Percentiles rank a stretch among this genome's conserved stretches.
Evolutionary conservation across 1,139 yeast genomes (phyloP).

Genomic region (Scheffersomyces quercinus): DNA sequence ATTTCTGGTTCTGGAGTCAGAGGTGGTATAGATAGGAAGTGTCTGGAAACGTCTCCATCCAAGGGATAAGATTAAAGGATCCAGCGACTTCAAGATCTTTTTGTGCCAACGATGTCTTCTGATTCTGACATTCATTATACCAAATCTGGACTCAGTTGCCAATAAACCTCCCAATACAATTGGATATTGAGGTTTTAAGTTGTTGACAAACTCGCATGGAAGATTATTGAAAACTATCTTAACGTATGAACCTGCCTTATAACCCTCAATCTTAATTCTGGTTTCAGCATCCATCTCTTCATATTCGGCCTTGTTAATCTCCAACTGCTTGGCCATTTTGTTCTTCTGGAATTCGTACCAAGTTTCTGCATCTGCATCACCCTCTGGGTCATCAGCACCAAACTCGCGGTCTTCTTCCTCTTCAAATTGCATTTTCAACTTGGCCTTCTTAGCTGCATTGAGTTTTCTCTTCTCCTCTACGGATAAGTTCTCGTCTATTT

Average conservation of each 20-base stretch:
- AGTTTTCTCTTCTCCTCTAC: conserved; percentile 71
- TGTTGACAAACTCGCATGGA: conserved; percentile 89
- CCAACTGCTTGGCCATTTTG: conserved; percentile 93
- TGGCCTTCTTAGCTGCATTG: conserved; percentile 88
- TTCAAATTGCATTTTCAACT: conserved; percentile 83
- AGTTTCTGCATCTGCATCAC: conserved; percentile 77
- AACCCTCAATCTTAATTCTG: conserved; percentile 85
- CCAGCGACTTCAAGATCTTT: conserved; percentile 91
- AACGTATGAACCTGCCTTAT: conserved; percentile 90
- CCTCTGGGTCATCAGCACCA: conserved; percentile 74
- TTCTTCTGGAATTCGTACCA: conserved; percentile 98
- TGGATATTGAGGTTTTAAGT: conserved; percentile 83
- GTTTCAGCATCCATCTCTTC: conserved; percentile 74
- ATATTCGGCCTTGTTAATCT: conserved; percentile 81
- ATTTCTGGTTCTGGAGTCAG: conserved; percentile 95
- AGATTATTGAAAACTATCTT: conserved; percentile 78
- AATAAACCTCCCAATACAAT: conserved; percentile 87
- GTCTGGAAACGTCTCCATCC: conserved; percentile 99
- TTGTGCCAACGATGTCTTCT: conserved; percentile 99
- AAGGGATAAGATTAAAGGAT: conserved; percentile 87
- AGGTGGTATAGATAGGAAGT: conserved; percentile 90
- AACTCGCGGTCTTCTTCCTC: conserved; percentile 83
- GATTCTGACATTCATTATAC: conserved; percentile 87
- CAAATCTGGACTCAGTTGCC: conserved; percentile 90
- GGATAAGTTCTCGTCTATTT: conserved; percentile 45